Conservation (phyloP, 108 stramenopile genomes). For the Discostella stelligeroides region DNA sequence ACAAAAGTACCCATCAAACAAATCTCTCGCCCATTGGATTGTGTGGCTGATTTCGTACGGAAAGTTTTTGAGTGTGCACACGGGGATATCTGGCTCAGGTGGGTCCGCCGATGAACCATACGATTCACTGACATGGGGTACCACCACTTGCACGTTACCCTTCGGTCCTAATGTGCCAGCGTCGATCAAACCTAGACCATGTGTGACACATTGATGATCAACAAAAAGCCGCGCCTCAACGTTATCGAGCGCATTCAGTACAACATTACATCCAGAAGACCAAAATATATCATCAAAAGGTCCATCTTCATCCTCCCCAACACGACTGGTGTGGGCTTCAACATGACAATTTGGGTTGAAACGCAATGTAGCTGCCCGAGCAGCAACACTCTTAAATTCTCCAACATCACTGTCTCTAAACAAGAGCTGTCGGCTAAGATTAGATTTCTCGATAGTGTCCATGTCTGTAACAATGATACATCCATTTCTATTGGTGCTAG, state of each 20-base stretch:
- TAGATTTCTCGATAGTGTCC: constrained; percentile 99
- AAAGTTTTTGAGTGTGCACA: constrained; percentile 90
- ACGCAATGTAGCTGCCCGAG: constrained; percentile 61
- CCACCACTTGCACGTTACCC: constrained; percentile 90
- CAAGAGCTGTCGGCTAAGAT: constrained; percentile 96
- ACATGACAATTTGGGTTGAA: constrained; percentile 64
- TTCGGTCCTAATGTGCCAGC: constrained; percentile 88
- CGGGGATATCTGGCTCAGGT: constrained; percentile 85
- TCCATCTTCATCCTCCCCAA: constrained; percentile 68
- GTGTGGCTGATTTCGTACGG: constrained; percentile 90
- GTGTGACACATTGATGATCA: constrained; percentile 78
- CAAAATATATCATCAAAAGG: constrained; percentile 85
- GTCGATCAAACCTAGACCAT: constrained; percentile 76
- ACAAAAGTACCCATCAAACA: constrained; percentile 84
- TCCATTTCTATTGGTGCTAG: constrained; percentile 41
- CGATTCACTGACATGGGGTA: constrained; percentile 83
- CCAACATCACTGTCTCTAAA: constrained; percentile 90
- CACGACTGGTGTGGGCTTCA: constrained; percentile 81
- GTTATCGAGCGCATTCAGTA: constrained; percentile 98
- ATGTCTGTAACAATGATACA: constrained; percentile 90
- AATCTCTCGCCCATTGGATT: constrained; percentile 89
- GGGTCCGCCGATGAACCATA: constrained; percentile 88
- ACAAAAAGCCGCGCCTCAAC: constrained; percentile 93
- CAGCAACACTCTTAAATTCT: constrained; percentile 85
- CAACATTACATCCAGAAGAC: constrained; percentile 84